phyloP scores from a whole-genome alignment of 1,284 basidiomycete genomes.

The Vanrija humicola region DNA sequence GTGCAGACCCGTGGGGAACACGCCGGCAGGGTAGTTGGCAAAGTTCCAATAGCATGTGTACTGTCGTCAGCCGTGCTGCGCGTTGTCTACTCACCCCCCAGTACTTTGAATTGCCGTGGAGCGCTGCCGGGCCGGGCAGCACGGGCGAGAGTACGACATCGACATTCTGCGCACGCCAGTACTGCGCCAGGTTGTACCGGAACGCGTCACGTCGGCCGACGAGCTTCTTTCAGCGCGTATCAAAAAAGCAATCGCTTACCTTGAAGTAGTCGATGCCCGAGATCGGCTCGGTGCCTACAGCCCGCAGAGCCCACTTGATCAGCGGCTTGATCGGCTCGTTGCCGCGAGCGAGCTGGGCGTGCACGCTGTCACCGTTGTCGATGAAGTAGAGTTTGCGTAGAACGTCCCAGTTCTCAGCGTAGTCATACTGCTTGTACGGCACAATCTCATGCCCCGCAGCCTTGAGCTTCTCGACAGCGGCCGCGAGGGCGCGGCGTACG shows the following conservation, averaged over 20 bases:
- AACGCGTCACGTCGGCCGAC: conserved; percentile 26
- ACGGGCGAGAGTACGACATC: conserved; percentile 43
- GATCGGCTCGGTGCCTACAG: conserved; percentile 11
- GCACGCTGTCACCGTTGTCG: conserved; percentile 35
- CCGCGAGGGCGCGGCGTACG: conserved; percentile 41
- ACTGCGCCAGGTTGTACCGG: conserved; percentile 22
- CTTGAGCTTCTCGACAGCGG: conserved; percentile 27
- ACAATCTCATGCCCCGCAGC: conserved; percentile 27
- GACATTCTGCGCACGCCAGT: conserved; percentile 27
- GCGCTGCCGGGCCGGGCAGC: conserved; percentile 35
- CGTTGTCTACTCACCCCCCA: conserved; percentile 18
- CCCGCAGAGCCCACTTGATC: conserved; percentile 33
- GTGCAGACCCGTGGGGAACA: conserved; percentile 61
- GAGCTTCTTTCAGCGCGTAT: background rate
- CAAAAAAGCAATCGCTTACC: conserved; percentile 14
- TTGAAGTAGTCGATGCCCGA: conserved; percentile 26
- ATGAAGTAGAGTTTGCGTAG: conserved; percentile 37
- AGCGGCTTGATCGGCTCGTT: conserved; percentile 39
- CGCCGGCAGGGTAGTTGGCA: conserved; percentile 63
- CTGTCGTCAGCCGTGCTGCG: background rate
- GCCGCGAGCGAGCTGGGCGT: conserved; percentile 13
- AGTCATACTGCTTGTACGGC: conserved; percentile 20
- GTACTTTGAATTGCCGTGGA: conserved; percentile 35
- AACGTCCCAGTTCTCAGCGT: conserved; percentile 29
- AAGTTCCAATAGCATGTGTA: conserved; percentile 67